Conservation (phyloP, 139 green algal genomes). For the Chlamydomonas sphaeroides region DNA sequence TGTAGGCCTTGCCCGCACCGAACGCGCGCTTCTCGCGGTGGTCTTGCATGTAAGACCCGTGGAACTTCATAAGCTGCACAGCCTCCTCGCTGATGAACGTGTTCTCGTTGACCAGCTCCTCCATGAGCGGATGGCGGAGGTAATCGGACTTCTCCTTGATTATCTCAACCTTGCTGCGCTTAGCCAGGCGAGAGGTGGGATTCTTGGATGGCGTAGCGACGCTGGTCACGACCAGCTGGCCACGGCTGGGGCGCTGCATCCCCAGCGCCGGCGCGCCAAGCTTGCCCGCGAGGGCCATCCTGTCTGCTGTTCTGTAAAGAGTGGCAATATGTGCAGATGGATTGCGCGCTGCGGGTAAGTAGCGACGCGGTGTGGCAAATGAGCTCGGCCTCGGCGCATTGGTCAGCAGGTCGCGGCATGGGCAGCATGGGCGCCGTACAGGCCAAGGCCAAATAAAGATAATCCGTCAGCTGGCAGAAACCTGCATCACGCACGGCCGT, state of each 20-base stretch:
- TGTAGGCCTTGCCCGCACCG: slow-evolving; percentile 94
- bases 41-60: slow-evolving; percentile 98
- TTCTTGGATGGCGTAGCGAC: slow-evolving; percentile 83
- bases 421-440: no score
- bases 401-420: no score
- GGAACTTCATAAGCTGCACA: slow-evolving; percentile 99
- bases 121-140: slow-evolving; percentile 96
- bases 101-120: slow-evolving; percentile 88
- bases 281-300: slow-evolving; percentile 20
- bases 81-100: slow-evolving; percentile 89
- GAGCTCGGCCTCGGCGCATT: no score
- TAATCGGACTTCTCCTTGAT: slow-evolving; percentile 98
- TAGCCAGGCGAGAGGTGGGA: slow-evolving; percentile 74
- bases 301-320: no score
- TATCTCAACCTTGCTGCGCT: slow-evolving; percentile 93
- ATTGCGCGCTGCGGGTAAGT: no score
- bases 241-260: slow-evolving; percentile 9
- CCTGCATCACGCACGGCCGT: no score
- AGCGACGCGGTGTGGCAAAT: no score
- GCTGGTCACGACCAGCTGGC: slow-evolving; percentile 29
- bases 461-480: no score
- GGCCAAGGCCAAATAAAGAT: no score
- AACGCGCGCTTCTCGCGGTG: slow-evolving; percentile 95
- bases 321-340: no score
- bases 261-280: background rate